These are phyloP conservation scores for Crataegus laevigata DNA, from an alignment of 306 rosid genomes.

Conservation along the genomic window DNA sequence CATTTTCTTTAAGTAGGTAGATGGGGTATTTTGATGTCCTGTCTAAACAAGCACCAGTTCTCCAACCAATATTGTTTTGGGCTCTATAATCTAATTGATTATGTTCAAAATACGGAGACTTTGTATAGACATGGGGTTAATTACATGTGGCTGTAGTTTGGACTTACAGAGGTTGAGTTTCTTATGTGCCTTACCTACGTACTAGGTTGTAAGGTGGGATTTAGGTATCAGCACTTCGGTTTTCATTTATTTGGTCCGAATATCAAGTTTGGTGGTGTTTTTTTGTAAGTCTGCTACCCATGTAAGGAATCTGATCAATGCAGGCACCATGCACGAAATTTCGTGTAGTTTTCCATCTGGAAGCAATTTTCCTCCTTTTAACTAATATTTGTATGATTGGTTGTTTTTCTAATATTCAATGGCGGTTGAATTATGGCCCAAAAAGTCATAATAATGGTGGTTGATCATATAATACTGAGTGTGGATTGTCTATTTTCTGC, in stretches of 20 bases:
- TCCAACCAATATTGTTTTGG: neutral
- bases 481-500: slow-evolving; percentile 19
- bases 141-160: neutral
- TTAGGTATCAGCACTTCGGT: neutral
- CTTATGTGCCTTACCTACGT: neutral
- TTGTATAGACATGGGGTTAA: neutral
- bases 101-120: neutral
- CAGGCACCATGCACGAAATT: neutral
- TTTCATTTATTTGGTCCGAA: neutral
- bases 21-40: neutral
- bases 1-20: neutral
- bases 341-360: neutral
- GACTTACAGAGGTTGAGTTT: neutral
- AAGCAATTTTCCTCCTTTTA: slow-evolving; percentile 1
- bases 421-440: neutral
- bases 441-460: neutral
- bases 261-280: neutral
- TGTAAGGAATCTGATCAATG: slow-evolving; percentile 4
- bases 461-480: slow-evolving; percentile 10
- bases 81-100: neutral
- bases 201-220: neutral
- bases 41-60: neutral
- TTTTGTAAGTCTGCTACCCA: neutral
- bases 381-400: neutral
- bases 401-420: neutral